phyloP scores from a whole-genome alignment of 371 early-diverging fungal genomes.

The Actinomucor elegans region DNA sequence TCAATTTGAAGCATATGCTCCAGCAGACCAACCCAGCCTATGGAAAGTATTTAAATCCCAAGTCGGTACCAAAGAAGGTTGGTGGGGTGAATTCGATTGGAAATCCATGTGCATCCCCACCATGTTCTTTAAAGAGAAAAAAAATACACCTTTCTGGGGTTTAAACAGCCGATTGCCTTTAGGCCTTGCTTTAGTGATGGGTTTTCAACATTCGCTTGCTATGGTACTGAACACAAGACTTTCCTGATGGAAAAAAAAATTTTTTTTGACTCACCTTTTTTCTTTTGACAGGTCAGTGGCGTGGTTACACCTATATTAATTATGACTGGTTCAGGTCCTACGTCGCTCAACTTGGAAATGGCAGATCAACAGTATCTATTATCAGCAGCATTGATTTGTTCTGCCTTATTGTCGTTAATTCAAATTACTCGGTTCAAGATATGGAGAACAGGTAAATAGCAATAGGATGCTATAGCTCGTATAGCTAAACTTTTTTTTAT shows the following conservation, averaged over 20 bases:
- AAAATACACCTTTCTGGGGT: slow-evolving; percentile 59
- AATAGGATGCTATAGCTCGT: neutral
- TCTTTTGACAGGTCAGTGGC: slow-evolving; percentile 53
- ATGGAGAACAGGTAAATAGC: slow-evolving; percentile 30
- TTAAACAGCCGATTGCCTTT: slow-evolving; percentile 57
- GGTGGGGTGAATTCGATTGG: slow-evolving; percentile 64
- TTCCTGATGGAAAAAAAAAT: too few relatives aligned
- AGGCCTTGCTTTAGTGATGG: slow-evolving; percentile 56
- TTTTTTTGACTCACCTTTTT: slow-evolving; percentile 1
- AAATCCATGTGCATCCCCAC: slow-evolving; percentile 53
- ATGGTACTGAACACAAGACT: slow-evolving; percentile 17
- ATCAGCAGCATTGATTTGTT: slow-evolving; percentile 60
- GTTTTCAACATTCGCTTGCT: slow-evolving; percentile 62
- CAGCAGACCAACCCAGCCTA: slow-evolving; percentile 24
- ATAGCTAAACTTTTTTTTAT: neutral
- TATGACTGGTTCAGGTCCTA: slow-evolving; percentile 51
- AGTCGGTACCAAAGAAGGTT: slow-evolving; percentile 56
- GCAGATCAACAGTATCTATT: slow-evolving; percentile 54
- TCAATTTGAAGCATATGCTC: slow-evolving; percentile 41
- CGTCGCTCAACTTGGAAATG: slow-evolving; percentile 45
- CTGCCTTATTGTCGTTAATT: slow-evolving; percentile 53
- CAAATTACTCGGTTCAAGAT: slow-evolving; percentile 63
- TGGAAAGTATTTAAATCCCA: slow-evolving; percentile 38
- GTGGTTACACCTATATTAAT: slow-evolving; percentile 61
- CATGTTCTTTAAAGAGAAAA: slow-evolving; percentile 33